Base-by-base conservation (phyloP, 2,329 filamentous ascomycete genomes). In the Neocatenulostroma microsporum region DNA sequence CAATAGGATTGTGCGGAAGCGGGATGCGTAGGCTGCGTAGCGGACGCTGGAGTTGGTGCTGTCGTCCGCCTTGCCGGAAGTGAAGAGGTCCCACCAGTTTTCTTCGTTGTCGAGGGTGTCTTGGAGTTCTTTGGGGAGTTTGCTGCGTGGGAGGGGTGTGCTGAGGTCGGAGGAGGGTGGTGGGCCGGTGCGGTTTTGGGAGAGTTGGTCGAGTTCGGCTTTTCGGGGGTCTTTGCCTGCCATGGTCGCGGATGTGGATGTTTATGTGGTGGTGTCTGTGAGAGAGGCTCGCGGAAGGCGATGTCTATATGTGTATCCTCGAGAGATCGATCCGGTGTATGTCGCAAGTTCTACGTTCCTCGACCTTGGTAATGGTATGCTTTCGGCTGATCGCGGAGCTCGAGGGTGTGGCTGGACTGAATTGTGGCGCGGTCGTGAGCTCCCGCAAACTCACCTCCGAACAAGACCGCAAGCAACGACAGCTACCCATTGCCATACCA, bases 1-100 rank as follows among this genome's bases (percentile, higher is more conserved):
- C 50, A 88, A 69, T 54, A 98, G 78, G 48, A 96, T 84, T 6
- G 58, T 62, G 26, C 57, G 51, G 12, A 61, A 42, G 18, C 91
- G 80, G 42, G 80, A 78, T 31, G 86, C 85, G 64, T 98, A 98
- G 50, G 84, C 91, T 39, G 88, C 89, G 65, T 96, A 98, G 55
- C 91, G 83, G 54, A 94, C 68, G 50, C 78, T 81, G 50, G 79
- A 83, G 37, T 95, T 85, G 41, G 86, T 95, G 4, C 86, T 84
- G 51, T 93, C 82, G 39, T 79, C 73, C 11, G 73, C 76, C 54
- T 81, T 80, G 63, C 85, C 83, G 41, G 84, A 76, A 20, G 45
- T 45, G 40, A 58, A 39, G 28, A 46, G 36, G 10, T 51, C 82
- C 61, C 84, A 84, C 52, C 86, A 78, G 51, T 77, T 79, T 21